Base-by-base conservation (phyloP, 2,329 filamentous ascomycete species). In the Cytospora schulzeri region DNA sequence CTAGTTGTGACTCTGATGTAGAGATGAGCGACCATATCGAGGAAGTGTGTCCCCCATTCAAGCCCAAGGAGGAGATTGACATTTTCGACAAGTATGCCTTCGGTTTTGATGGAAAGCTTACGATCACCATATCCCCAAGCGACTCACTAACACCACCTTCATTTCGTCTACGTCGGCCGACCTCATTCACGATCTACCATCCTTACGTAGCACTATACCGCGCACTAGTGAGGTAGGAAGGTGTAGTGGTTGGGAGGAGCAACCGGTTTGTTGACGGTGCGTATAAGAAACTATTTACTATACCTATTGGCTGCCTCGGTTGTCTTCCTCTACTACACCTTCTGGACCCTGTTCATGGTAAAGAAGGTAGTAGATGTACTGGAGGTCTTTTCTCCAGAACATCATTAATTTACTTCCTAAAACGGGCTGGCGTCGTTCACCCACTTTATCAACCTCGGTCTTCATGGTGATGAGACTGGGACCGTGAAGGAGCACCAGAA, bases 321-420 rank as follows among this genome's bases (percentile, higher is more conserved):
- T 77, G 82, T 88, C 73, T 88, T 88, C 73, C 80, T 85, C 73
- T 99, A 99, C 86, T 99, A 99, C 83, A 95, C 92, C 69, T 87
- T 97, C 78, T 99, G 95, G 95, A 97, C 95, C 31, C 85, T 99
- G 69, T 85, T 98, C 70, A 98, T 99, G 91, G 95, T 97, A 86
- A 35, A n/a, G n/a, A n/a, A n/a, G n/a, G n/a, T n/a, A n/a, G n/a
- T n/a, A n/a, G n/a, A n/a, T n/a, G n/a, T n/a, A n/a, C n/a, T n/a
- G n/a, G n/a, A n/a, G n/a, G n/a, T n/a, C n/a, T n/a, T n/a, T n/a
- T n/a, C n/a, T n/a, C n/a, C n/a, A n/a, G n/a, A n/a, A n/a, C n/a
- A n/a, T n/a, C n/a, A n/a, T n/a, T n/a, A n/a, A n/a, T n/a, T n/a
- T n/a, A n/a, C n/a, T n/a, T n/a, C n/a, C n/a, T n/a, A n/a, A n/a